Conservation (phyloP, 192 early-diverging fungal species). For the Phycomyces blakesleeanus region DNA sequence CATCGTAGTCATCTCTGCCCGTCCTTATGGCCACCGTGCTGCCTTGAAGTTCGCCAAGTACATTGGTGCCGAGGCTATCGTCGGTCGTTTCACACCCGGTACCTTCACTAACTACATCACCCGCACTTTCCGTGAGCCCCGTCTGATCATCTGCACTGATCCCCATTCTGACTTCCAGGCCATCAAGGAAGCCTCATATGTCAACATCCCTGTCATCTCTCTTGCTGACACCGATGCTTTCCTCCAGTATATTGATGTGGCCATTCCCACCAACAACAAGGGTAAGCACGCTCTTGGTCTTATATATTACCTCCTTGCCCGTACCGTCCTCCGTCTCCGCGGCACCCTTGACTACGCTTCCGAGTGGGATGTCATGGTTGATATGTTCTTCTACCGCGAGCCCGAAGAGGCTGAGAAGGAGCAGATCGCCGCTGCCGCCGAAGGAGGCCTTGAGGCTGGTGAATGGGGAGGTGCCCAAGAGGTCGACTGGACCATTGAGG, state of each 20-base stretch:
- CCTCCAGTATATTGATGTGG: slow-evolving; percentile 92
- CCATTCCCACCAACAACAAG: slow-evolving; percentile 99
- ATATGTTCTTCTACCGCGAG: slow-evolving; percentile 99
- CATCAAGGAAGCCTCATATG: slow-evolving; percentile 98
- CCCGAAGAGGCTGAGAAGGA: slow-evolving; percentile 95
- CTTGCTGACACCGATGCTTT: slow-evolving; percentile 97
- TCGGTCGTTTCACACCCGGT: slow-evolving; percentile 99
- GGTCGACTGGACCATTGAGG: slow-evolving; percentile 64
- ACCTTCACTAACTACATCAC: slow-evolving; percentile 99
- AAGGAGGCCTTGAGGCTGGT: slow-evolving; percentile 12
- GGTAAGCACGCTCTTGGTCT: slow-evolving; percentile 98
- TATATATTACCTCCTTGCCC: slow-evolving; percentile 92
- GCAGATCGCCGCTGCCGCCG: slow-evolving; percentile 55
- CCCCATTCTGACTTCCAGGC: slow-evolving; percentile 98
- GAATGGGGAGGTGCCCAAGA: slow-evolving; percentile 34
- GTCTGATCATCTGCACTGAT: slow-evolving; percentile 95
- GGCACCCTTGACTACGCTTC: slow-evolving; percentile 79
- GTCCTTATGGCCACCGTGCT: slow-evolving; percentile 95
- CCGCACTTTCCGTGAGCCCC: slow-evolving; percentile 97
- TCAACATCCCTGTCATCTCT: slow-evolving; percentile 99
- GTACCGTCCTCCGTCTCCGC: slow-evolving; percentile 96
- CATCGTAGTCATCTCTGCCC: slow-evolving; percentile 92
- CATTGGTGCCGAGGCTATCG: slow-evolving; percentile 97
- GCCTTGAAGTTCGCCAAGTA: slow-evolving; percentile 96
- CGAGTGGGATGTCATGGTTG: slow-evolving; percentile 95